These are phyloP conservation scores for Parastagonospora avenae DNA, from an alignment of 2,329 filamentous ascomycete genomes.

Conservation along the genomic window DNA sequence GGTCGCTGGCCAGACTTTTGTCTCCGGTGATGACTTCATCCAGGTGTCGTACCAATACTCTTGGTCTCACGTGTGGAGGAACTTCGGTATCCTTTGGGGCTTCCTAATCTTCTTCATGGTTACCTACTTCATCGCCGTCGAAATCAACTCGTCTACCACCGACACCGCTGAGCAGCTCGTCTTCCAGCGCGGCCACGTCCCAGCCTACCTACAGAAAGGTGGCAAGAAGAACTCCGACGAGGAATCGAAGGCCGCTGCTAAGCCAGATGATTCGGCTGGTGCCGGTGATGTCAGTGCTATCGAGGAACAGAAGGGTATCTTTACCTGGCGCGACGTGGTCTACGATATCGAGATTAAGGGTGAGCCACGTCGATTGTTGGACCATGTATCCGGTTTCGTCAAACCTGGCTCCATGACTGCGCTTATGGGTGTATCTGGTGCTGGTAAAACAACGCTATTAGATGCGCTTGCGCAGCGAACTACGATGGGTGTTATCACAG, in stretches of 20 bases:
- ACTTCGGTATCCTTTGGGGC: slow-evolving; percentile 63
- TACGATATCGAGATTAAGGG: slow-evolving; percentile 48
- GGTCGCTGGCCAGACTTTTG: slow-evolving; percentile 44
- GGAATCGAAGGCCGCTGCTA: slow-evolving; percentile 37
- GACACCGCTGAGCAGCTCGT: slow-evolving; percentile 73
- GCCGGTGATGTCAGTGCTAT: slow-evolving; percentile 48
- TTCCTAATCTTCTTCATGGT: slow-evolving; percentile 69
- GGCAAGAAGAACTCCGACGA: slow-evolving; percentile 41
- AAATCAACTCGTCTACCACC: slow-evolving; percentile 66
- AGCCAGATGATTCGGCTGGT: slow-evolving; percentile 33
- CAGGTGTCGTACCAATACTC: slow-evolving; percentile 40
- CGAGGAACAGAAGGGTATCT: slow-evolving; percentile 49
- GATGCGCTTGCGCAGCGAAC: slow-evolving; percentile 44
- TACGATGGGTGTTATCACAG: slow-evolving; percentile 46
- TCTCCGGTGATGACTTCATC: slow-evolving; percentile 48
- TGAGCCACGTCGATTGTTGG: slow-evolving; percentile 57
- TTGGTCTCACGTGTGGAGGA: slow-evolving; percentile 41
- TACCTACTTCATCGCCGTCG: slow-evolving; percentile 67
- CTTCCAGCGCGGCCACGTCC: slow-evolving; percentile 58
- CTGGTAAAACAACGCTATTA: slow-evolving; percentile 47
- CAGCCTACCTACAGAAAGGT: slow-evolving; percentile 44
- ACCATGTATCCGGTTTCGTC: slow-evolving; percentile 61
- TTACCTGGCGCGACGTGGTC: slow-evolving; percentile 44
- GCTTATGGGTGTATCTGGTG: slow-evolving; percentile 46
- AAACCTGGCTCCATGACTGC: slow-evolving; percentile 59